phyloP scores from a whole-genome alignment of 2,329 filamentous ascomycete genomes.

The Botrytis sinoallii region DNA sequence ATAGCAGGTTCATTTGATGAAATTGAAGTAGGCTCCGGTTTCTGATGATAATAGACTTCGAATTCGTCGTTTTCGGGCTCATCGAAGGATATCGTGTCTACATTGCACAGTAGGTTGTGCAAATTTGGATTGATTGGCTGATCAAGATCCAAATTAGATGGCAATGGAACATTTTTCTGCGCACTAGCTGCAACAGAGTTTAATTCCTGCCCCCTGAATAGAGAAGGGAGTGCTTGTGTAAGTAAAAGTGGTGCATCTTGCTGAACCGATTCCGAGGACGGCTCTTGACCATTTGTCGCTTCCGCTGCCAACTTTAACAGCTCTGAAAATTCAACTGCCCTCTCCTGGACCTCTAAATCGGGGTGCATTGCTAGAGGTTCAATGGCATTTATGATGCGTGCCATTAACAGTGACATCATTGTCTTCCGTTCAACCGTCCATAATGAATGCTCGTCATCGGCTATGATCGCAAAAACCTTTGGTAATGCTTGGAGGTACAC shows the following conservation, averaged over 20 bases:
- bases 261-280: conserved; percentile 50
- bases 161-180: conserved; percentile 80
- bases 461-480: conserved; percentile 76
- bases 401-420: conserved; percentile 72
- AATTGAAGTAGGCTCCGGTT: conserved; percentile 41
- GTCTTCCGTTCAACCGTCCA: conserved; percentile 76
- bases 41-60: conserved; percentile 55
- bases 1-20: conserved; percentile 57
- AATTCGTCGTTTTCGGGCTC: conserved; percentile 63
- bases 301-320: conserved; percentile 83
- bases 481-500: conserved; percentile 79
- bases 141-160: conserved; percentile 73
- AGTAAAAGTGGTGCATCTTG: conserved; percentile 78
- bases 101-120: conserved; percentile 57
- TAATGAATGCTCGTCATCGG: conserved; percentile 58
- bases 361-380: conserved; percentile 79
- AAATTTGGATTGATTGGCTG: conserved; percentile 77
- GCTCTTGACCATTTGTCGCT: conserved; percentile 66
- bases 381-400: conserved; percentile 75
- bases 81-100: conserved; percentile 50
- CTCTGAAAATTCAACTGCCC: conserved; percentile 88
- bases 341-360: conserved; percentile 89
- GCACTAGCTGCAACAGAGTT: conserved; percentile 81
- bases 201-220: conserved; percentile 83
- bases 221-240: conserved; percentile 82